Percentiles rank a stretch among this genome's conserved stretches.
phyloP scores from a whole-genome alignment of 768 basidiomycete species.

The Leccinellum albellum region DNA sequence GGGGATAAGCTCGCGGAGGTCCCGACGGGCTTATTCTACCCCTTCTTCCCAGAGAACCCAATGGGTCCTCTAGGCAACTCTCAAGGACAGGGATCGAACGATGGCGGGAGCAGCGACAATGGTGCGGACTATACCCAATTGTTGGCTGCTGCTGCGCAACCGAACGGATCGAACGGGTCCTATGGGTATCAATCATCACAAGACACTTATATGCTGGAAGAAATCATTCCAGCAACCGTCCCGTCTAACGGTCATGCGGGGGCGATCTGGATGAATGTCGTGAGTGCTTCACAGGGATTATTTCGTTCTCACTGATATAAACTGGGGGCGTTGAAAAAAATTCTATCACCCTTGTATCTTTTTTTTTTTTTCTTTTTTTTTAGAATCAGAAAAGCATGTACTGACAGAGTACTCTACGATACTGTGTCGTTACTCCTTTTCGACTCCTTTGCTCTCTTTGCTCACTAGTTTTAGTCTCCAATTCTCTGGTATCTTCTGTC shows the following conservation, averaged over 20 bases:
- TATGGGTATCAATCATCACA: conserved; percentile 54
- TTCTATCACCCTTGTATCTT: not conserved
- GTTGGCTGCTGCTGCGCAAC: conserved; percentile 55
- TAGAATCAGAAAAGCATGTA: conserved; percentile 25
- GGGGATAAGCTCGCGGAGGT: conserved; percentile 55
- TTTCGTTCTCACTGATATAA: conserved; percentile 32
- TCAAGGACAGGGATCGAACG: conserved; percentile 18
- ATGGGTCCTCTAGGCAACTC: conserved; percentile 22
- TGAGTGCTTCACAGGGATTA: conserved; percentile 33
- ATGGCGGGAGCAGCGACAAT: conserved; percentile 15
- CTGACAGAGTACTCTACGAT: conserved; percentile 11
- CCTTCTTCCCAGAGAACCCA: conserved; percentile 64
- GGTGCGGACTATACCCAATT: conserved; percentile 48
- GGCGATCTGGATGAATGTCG: conserved; percentile 43
- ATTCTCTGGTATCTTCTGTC: not conserved
- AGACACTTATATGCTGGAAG: conserved; percentile 68
- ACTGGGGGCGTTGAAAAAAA: conserved; percentile 8
- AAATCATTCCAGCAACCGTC: conserved; percentile 44
- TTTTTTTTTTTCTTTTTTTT: not conserved
- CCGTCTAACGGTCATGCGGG: conserved; percentile 31
- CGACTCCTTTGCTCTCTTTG: not conserved
- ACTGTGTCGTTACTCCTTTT: not conserved
- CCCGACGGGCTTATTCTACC: conserved; percentile 69
- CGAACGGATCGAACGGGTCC: conserved; percentile 47
- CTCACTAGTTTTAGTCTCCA: conserved; percentile 3